Evolutionary conservation across 495 filamentous ascomycete species (phyloP).

Genomic region (Thermothielavioides terrestris): DNA sequence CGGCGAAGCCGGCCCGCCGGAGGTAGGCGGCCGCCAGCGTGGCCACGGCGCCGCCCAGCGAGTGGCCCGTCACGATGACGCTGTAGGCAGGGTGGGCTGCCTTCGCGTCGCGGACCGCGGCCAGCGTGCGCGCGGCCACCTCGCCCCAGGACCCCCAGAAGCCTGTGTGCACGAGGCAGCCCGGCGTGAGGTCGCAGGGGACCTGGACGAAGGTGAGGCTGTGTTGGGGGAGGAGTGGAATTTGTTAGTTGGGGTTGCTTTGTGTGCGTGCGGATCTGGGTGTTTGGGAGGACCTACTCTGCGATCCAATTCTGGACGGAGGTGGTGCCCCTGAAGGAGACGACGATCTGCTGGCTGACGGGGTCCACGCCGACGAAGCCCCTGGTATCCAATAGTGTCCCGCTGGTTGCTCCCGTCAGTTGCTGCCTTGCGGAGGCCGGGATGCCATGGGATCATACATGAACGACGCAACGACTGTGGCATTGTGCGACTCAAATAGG

Average conservation of each 20-base stretch:
- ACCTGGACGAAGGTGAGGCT: conserved; percentile 26
- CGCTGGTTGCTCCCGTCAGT: conserved; percentile 28
- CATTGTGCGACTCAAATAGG: conserved; percentile 45
- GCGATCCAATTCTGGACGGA: conserved; percentile 59
- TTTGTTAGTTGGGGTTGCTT: conserved; percentile 1
- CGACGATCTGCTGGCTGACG: conserved; percentile 52
- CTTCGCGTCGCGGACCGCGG: conserved; percentile 20
- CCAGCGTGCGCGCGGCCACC: conserved; percentile 15
- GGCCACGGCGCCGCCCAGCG: conserved; percentile 58
- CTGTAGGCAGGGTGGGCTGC: conserved; percentile 40
- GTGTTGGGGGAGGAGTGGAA: no score
- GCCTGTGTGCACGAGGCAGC: conserved; percentile 33
- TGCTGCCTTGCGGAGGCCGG: neutral
- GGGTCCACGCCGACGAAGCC: conserved; percentile 64
- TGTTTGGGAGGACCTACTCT: conserved; percentile 44
- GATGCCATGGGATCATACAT: conserved; percentile 37
- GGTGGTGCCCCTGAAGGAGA: conserved; percentile 59
- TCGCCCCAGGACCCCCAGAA: conserved; percentile 34
- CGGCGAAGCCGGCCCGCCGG: conserved; percentile 37
- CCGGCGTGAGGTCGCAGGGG: conserved; percentile 25
- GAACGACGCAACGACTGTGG: conserved; percentile 49
- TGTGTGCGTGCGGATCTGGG: neutral
- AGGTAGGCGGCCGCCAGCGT: conserved; percentile 52
- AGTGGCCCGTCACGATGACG: conserved; percentile 58
- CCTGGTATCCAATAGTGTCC: conserved; percentile 49